phyloP scores from a whole-genome alignment of 345 rosid genomes.

The Gossypium turneri region DNA sequence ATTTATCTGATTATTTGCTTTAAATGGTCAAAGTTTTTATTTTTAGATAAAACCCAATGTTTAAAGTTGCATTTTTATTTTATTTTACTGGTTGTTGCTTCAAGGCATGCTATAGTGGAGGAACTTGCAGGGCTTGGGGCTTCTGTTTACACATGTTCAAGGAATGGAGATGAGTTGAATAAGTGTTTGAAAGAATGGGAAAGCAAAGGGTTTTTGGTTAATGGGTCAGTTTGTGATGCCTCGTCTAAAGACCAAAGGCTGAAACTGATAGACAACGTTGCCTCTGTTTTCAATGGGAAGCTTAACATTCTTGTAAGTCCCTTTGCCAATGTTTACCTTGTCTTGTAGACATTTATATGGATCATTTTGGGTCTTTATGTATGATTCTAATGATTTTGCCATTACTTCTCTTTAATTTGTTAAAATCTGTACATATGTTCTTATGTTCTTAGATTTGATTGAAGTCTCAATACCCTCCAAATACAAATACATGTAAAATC shows the following conservation, averaged over 20 bases:
- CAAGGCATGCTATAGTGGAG: constrained; percentile 49
- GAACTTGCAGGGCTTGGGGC: constrained; percentile 62
- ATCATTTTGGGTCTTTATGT: background rate
- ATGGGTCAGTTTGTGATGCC: constrained; percentile 61
- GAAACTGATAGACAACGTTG: constrained; percentile 42
- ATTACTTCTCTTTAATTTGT: background rate
- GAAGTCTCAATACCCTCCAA: background rate
- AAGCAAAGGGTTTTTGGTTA: constrained; percentile 45
- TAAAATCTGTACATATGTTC: background rate
- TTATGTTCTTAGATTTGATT: too few relatives aligned
- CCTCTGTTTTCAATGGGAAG: constrained; percentile 42
- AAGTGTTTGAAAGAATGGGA: constrained; percentile 47
- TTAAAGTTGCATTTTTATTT: background rate
- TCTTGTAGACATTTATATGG: background rate
- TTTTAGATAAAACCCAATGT: background rate
- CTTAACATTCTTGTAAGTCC: constrained; percentile 61
- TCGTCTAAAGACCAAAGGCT: constrained; percentile 34
- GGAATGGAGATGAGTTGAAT: constrained; percentile 44
- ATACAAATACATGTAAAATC: background rate
- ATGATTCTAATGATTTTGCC: background rate
- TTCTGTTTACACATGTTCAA: constrained; percentile 47
- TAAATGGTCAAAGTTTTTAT: background rate
- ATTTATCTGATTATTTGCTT: background rate
- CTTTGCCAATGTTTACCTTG: background rate
- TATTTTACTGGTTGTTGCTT: background rate